phyloP scores from a whole-genome alignment of 2,329 filamentous ascomycete species.

The Trichoderma polysporum region DNA sequence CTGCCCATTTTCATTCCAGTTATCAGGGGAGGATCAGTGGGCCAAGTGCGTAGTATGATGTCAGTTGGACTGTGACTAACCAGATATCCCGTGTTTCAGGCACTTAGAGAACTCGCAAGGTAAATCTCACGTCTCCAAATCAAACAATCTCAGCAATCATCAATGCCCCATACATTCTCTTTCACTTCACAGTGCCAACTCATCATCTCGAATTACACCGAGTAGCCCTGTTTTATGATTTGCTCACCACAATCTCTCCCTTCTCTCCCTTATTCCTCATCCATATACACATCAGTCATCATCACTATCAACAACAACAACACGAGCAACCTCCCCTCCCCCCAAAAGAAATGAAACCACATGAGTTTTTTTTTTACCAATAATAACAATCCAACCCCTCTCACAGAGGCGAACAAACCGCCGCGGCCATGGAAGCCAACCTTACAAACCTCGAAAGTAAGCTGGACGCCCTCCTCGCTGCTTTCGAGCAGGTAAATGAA shows the following conservation, averaged over 20 bases:
- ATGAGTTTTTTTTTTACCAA: too few species aligned
- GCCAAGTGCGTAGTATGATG: background rate
- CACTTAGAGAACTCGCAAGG: constrained; percentile 7
- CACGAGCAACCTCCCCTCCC: too few species aligned
- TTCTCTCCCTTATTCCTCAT: too few species aligned
- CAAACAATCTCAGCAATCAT: background rate
- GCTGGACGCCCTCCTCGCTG: constrained; percentile 55
- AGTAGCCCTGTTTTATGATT: too few species aligned
- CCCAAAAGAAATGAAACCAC: too few species aligned
- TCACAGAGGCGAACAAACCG: constrained; percentile 54
- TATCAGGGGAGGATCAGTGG: background rate
- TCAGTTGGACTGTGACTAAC: background rate
- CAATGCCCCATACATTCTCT: background rate
- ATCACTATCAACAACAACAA: too few species aligned
- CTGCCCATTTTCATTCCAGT: background rate
- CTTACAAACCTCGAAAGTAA: constrained; percentile 53
- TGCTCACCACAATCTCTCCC: too few species aligned
- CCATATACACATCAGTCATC: too few species aligned
- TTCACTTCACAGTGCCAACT: background rate
- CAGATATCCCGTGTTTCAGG: background rate
- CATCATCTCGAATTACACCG: background rate
- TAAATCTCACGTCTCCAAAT: background rate
- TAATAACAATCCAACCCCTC: background rate
- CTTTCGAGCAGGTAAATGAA: constrained; percentile 39
- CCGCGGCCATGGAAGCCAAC: constrained; percentile 52